A percentile compares a stretch with the other conserved stretches of the same genome.
Conservation (phyloP, 1,139 yeast species). For the Saccharomycopsis hybrid region DNA sequence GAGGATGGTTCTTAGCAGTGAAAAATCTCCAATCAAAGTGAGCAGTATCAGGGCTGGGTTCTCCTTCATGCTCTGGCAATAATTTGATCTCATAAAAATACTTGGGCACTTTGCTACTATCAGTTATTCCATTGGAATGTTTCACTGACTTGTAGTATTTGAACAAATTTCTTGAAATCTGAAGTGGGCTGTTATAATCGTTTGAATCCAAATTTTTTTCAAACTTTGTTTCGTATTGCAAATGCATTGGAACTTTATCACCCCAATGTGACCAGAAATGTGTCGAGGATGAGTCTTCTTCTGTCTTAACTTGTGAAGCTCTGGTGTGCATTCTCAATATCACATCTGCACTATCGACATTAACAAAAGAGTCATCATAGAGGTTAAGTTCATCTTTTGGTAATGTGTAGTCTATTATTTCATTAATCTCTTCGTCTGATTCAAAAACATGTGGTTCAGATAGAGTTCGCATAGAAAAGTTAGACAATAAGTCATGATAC, state of each 20-base stretch:
- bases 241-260: background rate
- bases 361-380: constrained; percentile 12
- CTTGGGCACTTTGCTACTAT: constrained; percentile 12
- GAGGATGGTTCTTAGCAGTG: background rate
- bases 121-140: constrained; percentile 7
- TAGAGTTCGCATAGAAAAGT: background rate
- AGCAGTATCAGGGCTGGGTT: constrained; percentile 11
- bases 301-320: background rate
- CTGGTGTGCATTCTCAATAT: constrained; percentile 6
- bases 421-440: constrained; percentile 2
- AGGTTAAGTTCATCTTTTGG: constrained; percentile 13
- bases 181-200: background rate
- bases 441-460: background rate
- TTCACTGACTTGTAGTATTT: constrained; percentile 13
- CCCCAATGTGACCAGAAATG: no score
- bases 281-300: background rate
- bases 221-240: constrained; percentile 5
- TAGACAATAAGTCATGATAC: constrained; percentile 18
- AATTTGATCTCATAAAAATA: constrained; percentile 16
- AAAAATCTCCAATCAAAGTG: constrained; percentile 20
- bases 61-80: constrained; percentile 6
- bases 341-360: constrained; percentile 11
- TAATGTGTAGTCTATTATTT: constrained; percentile 6
- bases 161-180: constrained; percentile 6
- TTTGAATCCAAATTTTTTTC: background rate